Percentiles rank a stretch among this genome's conserved stretches.
These are phyloP conservation scores for Tephrocybe rancida DNA, from an alignment of 768 basidiomycete species.

Conservation along the genomic window DNA sequence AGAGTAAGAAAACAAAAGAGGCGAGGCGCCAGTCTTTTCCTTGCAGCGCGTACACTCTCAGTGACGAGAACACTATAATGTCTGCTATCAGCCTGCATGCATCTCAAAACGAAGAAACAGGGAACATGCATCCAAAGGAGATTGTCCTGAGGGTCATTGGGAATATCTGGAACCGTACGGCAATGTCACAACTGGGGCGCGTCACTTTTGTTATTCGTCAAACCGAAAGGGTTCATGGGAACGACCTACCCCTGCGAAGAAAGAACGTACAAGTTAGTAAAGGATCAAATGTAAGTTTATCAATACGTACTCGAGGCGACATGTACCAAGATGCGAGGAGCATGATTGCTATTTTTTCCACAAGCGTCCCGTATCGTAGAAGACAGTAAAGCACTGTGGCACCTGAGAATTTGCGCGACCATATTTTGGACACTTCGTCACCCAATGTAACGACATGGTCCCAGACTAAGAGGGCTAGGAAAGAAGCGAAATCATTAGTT, in stretches of 20 bases:
- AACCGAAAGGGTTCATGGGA: neutral
- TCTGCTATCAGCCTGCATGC: neutral
- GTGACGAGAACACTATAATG: conserved; percentile 30
- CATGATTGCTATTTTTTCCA: conserved; percentile 30
- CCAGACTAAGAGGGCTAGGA: conserved; percentile 29
- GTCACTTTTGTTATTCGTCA: neutral
- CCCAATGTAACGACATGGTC: conserved; percentile 28
- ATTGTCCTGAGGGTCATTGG: conserved; percentile 29
- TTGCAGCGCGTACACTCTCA: conserved; percentile 29
- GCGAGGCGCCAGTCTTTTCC: conserved; percentile 26
- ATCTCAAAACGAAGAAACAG: neutral
- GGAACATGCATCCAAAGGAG: conserved; percentile 19
- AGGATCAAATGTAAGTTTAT: neutral
- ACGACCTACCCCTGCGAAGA: neutral
- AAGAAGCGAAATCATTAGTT: neutral
- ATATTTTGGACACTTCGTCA: conserved; percentile 26
- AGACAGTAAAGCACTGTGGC: conserved; percentile 26
- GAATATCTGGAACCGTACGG: conserved; percentile 31
- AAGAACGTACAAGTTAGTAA: neutral
- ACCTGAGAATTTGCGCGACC: conserved; percentile 29
- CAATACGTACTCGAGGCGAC: conserved; percentile 26
- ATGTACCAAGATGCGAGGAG: conserved; percentile 34
- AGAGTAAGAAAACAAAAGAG: conserved; percentile 25
- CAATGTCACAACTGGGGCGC: conserved; percentile 27
- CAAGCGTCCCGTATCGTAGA: conserved; percentile 31